Evolutionary conservation across 306 rosid species (phyloP), one percentile per base, ranked within the genome.

Genomic region (Malus orientalis): DNA sequence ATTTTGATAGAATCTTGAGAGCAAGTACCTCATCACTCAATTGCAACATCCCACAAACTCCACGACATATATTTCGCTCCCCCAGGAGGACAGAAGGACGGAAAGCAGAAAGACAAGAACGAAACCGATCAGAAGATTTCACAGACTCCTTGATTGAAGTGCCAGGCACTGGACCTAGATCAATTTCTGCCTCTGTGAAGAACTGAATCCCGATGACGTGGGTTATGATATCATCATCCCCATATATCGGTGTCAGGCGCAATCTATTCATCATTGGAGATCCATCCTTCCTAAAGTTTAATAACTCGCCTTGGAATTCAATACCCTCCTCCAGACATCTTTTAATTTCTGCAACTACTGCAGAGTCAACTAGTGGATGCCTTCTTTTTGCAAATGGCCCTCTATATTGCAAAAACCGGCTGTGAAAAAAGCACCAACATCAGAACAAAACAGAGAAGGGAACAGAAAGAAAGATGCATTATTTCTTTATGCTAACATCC

Each of bases 211-310:
- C 99, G 84, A 96, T 96, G 66, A 96, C 89, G 30, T 96, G 99
- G 53, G 96, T 96, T 64, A 96, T 85, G 29, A 82, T 86, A 83
- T 92, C 98, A 78, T 92, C 97, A 66, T 92, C 99, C 78, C 99
- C 99, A 83, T 22, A 92, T 82, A 96, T 92, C 75, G 98, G 98
- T 55, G 98, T 92, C 80, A 92, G 82, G 83, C 87, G 86, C 89
- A 96, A 86, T 80, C 95, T 91, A 86, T 91, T 96, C 98, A 92
- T 92, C 88, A 92, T 78, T 65, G 99, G 99, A 81, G 99, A 85
- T 81, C 99, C 99, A 87, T 96, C 99, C 86, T 96, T 96, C 85
- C 93, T 88, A 68, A 96, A 96, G 92, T 96, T 96, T 87, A 96
- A 84, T 77, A 96, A 85, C 85, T 96, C 97, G 67, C 99, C 99